phyloP scores from a whole-genome alignment of 257 asterid species.

The Datura wrightii region DNA sequence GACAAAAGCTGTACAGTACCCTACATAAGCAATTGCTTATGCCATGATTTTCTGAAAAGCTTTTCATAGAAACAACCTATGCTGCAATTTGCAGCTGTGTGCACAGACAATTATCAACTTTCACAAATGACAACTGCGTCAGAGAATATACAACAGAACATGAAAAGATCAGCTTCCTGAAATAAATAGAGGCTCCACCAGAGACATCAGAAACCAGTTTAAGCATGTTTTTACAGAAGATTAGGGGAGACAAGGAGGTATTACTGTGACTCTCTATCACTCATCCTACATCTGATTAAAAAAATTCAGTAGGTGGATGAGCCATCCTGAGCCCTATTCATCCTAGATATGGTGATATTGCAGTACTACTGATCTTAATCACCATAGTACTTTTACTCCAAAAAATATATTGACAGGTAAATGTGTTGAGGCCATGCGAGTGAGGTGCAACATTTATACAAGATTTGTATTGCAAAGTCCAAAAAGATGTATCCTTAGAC shows the following conservation, averaged over 20 bases:
- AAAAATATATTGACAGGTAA: not conserved
- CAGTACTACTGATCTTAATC: not conserved
- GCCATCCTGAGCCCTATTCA: not conserved
- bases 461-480: not conserved
- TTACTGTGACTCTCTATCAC: constrained; percentile 22
- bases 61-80: not conserved
- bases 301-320: not conserved
- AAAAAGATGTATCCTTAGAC: not conserved
- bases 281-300: not conserved
- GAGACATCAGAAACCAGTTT: not conserved
- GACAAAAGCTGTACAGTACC: not conserved
- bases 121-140: constrained; percentile 3
- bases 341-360: not conserved
- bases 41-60: constrained; percentile 22
- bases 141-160: not conserved
- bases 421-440: constrained; percentile 16
- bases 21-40: constrained; percentile 26
- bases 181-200: not conserved
- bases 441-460: not conserved
- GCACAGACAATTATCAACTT: not conserved
- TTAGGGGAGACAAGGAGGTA: constrained; percentile 18
- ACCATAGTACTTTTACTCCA: not conserved
- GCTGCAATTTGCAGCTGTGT: not conserved
- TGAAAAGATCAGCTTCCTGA: not conserved
- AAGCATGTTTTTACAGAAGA: not conserved